Evolutionary conservation across 192 early-diverging fungal genomes (phyloP).

Genomic region (Coemansia sp.): DNA sequence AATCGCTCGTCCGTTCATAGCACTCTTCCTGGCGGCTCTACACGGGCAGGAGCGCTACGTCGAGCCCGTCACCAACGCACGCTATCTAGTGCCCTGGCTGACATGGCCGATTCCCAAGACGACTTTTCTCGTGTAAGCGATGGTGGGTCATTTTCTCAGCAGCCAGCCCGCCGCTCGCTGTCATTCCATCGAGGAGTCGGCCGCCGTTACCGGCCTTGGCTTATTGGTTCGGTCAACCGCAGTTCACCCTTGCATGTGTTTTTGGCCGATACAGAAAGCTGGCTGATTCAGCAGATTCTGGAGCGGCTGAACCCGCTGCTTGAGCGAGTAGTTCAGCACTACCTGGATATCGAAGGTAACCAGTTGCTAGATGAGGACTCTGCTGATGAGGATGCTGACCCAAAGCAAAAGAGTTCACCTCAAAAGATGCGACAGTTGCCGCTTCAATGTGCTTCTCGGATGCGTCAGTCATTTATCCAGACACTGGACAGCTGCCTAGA

Average conservation of each 20-base stretch:
- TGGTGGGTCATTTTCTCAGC: background rate
- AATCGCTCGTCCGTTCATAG: background rate
- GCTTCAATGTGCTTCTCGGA: slow-evolving; percentile 20
- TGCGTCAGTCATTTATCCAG: slow-evolving; percentile 39
- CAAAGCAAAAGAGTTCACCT: background rate
- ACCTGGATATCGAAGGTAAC: slow-evolving; percentile 46
- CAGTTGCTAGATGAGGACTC: slow-evolving; percentile 24
- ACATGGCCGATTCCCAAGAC: background rate
- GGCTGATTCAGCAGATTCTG: slow-evolving; percentile 51
- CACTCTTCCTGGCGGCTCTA: background rate
- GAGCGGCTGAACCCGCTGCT: slow-evolving; percentile 48
- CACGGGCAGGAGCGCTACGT: slow-evolving; percentile 15
- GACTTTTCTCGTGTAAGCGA: background rate
- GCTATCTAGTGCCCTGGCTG: slow-evolving; percentile 16
- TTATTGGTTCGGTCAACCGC: slow-evolving; percentile 35
- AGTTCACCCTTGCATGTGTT: slow-evolving; percentile 49
- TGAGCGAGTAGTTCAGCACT: slow-evolving; percentile 44
- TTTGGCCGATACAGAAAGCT: slow-evolving; percentile 47
- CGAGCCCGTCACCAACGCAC: slow-evolving; percentile 20
- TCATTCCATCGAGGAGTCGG: slow-evolving; percentile 13
- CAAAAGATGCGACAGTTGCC: background rate
- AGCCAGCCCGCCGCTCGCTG: slow-evolving; percentile 26
- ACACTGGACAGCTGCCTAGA: slow-evolving; percentile 35
- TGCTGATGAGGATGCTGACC: background rate
- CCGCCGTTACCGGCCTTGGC: slow-evolving; percentile 47